phyloP scores from a whole-genome alignment of 371 early-diverging fungal genomes.

The Mortierella sp. region DNA sequence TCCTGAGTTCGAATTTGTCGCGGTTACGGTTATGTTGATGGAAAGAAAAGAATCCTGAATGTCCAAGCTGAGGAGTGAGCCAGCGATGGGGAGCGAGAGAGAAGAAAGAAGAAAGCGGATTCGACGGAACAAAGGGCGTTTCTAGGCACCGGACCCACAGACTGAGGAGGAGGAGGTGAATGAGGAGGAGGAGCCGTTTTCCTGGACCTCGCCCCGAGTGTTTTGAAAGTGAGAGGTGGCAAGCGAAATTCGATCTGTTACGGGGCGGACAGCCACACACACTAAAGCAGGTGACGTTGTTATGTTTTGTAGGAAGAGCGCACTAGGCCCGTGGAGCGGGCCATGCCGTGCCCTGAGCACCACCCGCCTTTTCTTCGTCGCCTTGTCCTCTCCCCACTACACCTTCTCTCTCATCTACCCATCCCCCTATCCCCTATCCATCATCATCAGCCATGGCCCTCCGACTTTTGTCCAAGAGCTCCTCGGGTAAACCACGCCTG shows the following conservation, averaged over 20 bases:
- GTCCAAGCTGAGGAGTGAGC: neutral
- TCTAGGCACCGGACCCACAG: neutral
- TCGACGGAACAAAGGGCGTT: neutral
- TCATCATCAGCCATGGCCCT: conserved; percentile 47
- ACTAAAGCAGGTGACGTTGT: neutral
- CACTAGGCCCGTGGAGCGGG: no score
- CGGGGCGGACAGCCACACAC: neutral
- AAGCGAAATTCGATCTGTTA: neutral
- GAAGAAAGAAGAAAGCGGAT: neutral
- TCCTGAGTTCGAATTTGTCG: conserved; percentile 3
- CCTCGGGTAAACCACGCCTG: conserved; percentile 45
- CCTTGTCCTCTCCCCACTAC: conserved; percentile 12
- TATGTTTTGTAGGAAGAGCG: no score
- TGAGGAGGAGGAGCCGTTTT: neutral
- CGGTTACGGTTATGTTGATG: neutral
- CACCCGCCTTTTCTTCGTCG: no score
- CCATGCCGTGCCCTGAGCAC: no score
- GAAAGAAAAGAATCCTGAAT: neutral
- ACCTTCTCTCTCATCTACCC: conserved; percentile 7
- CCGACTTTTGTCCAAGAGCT: conserved; percentile 56
- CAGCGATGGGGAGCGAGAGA: conserved; percentile 6
- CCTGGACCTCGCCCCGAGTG: neutral
- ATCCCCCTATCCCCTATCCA: conserved; percentile 24
- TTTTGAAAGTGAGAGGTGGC: neutral
- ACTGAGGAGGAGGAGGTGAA: neutral